A percentile compares a stretch with the other conserved stretches of the same genome.
Conservation (phyloP, 1,284 basidiomycete genomes). For the Pseudozyma flocculosa region DNA sequence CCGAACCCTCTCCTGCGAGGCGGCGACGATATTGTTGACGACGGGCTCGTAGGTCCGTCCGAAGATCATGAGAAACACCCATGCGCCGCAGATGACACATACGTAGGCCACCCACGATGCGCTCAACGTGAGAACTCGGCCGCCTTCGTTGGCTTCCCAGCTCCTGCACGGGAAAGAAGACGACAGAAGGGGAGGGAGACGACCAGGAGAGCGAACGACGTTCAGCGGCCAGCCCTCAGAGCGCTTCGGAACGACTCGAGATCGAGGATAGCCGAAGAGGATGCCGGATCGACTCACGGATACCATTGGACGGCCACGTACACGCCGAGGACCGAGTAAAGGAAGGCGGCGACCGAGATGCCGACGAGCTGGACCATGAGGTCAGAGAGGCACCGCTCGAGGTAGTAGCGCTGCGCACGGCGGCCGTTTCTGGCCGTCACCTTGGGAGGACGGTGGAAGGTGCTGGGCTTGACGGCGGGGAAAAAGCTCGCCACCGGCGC, state of each 20-base stretch:
- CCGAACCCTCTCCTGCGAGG: too few species aligned
- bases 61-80: constrained; percentile 20
- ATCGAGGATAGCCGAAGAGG: too few species aligned
- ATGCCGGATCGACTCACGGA: too few species aligned
- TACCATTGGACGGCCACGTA: constrained; percentile 20
- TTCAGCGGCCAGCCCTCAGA: too few species aligned
- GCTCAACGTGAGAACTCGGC: constrained; percentile 3
- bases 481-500: constrained; percentile 17
- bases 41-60: constrained; percentile 28
- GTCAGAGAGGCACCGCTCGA: constrained; percentile 24
- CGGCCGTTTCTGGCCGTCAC: constrained; percentile 4
- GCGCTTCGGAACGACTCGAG: too few species aligned
- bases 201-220: too few species aligned
- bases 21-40: too few species aligned
- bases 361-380: constrained; percentile 16
- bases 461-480: constrained; percentile 15
- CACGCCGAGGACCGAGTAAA: constrained; percentile 12
- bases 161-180: too few species aligned
- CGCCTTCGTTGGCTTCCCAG: constrained; percentile 21
- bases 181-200: too few species aligned
- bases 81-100: constrained; percentile 8
- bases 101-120: constrained; percentile 12
- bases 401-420: constrained; percentile 14
- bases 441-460: constrained; percentile 11
- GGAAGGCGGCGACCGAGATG: constrained; percentile 10